Conservation (phyloP, 495 filamentous ascomycete genomes). For the Tuber aestivum region DNA sequence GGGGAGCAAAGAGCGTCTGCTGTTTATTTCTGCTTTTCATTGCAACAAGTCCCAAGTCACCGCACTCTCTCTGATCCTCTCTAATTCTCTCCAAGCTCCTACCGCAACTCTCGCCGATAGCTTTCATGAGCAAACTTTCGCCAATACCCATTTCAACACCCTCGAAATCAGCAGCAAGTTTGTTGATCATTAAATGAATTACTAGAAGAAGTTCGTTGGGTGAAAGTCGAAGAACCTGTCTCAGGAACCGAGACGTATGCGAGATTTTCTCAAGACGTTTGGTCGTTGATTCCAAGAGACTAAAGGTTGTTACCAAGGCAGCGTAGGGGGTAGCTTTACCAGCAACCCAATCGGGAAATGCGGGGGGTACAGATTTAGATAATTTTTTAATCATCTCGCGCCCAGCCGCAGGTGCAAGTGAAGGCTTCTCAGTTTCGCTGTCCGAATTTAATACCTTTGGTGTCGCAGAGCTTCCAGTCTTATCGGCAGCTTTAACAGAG, state of each 20-base stretch:
- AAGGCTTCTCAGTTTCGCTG: background rate
- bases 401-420: background rate
- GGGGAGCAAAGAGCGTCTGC: conserved; percentile 95
- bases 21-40: conserved; percentile 91
- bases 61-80: conserved; percentile 88
- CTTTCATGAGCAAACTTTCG: conserved; percentile 96
- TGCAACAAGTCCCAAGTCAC: conserved; percentile 88
- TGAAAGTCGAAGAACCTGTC: conserved; percentile 85
- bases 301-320: conserved; percentile 90
- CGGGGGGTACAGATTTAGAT: background rate
- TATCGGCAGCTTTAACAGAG: background rate
- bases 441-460: background rate
- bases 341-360: conserved; percentile 84
- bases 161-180: conserved; percentile 91
- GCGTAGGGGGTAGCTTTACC: conserved; percentile 90
- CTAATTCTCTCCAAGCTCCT: conserved; percentile 83
- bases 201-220: conserved; percentile 81
- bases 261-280: conserved; percentile 81
- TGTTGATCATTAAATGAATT: conserved; percentile 93
- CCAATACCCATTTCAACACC: conserved; percentile 95
- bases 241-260: conserved; percentile 82
- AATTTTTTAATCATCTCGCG: background rate
- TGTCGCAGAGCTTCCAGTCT: background rate
- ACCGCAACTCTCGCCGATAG: conserved; percentile 89
- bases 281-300: conserved; percentile 83